Conservation (phyloP, 2,329 filamentous ascomycete species). For the Cercospora sojina region DNA sequence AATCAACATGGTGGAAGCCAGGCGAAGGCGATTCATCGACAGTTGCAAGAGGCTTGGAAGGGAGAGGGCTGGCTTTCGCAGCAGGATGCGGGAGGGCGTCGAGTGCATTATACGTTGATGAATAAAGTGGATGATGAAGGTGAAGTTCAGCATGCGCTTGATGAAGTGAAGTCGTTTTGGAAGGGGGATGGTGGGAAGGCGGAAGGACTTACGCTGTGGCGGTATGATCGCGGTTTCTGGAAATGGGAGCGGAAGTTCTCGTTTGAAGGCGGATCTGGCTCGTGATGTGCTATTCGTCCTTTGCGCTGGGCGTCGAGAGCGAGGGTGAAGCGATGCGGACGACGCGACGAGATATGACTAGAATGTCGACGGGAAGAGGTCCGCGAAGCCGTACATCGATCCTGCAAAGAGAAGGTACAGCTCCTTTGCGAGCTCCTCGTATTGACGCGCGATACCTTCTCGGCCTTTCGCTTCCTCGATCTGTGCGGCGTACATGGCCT, state of each 20-base stretch:
- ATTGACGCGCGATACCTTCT: slow-evolving; percentile 11
- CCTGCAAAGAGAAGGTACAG: slow-evolving; percentile 19
- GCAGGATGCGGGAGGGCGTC: slow-evolving; percentile 44
- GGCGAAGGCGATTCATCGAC: slow-evolving; percentile 39
- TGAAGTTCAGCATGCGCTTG: slow-evolving; percentile 41
- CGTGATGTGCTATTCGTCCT: not conserved
- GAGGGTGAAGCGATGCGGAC: not conserved
- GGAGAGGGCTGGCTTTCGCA: slow-evolving; percentile 42
- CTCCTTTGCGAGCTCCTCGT: slow-evolving; percentile 18
- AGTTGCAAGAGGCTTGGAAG: slow-evolving; percentile 41
- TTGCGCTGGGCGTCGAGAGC: no score
- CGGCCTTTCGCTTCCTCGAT: slow-evolving; percentile 5
- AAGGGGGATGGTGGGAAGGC: slow-evolving; percentile 39
- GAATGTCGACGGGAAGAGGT: not conserved
- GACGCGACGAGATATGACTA: not conserved
- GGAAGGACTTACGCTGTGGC: slow-evolving; percentile 44
- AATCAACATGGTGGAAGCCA: slow-evolving; percentile 33
- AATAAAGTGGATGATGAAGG: slow-evolving; percentile 48
- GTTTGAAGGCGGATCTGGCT: slow-evolving; percentile 30
- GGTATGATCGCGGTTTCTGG: slow-evolving; percentile 46
- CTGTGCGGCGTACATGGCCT: slow-evolving; percentile 14
- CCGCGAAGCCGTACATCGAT: slow-evolving; percentile 17
- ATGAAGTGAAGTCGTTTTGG: slow-evolving; percentile 38
- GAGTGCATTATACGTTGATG: slow-evolving; percentile 49
- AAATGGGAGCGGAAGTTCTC: slow-evolving; percentile 40